A percentile compares a stretch with the other conserved stretches of the same genome.
Evolutionary conservation across 2,329 filamentous ascomycete species (phyloP).

Genomic region (Colletotrichum somersetense): DNA sequence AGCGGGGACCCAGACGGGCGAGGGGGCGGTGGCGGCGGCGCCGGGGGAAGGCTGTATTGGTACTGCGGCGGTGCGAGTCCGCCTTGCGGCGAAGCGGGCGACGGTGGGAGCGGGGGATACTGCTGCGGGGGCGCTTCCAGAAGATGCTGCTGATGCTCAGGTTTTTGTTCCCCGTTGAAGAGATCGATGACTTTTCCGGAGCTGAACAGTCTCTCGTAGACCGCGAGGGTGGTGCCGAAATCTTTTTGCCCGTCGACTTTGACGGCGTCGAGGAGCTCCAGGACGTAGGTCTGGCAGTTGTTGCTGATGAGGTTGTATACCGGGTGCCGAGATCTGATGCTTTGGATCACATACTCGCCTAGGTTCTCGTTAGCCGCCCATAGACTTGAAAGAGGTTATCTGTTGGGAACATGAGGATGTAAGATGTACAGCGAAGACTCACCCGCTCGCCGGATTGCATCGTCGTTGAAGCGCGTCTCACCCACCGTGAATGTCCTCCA

Average conservation of each 20-base stretch:
- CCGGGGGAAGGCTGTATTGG: conserved; percentile 4
- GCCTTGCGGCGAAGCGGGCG: conserved; percentile 44
- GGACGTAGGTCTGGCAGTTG: conserved; percentile 70
- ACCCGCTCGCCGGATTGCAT: conserved; percentile 63
- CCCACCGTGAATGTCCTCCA: conserved; percentile 66
- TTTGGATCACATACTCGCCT: conserved; percentile 66
- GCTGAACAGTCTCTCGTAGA: conserved; percentile 65
- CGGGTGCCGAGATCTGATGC: conserved; percentile 61
- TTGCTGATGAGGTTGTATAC: conserved; percentile 71
- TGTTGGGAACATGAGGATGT: background rate
- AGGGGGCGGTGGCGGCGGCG: conserved; percentile 9
- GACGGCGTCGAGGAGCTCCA: conserved; percentile 66
- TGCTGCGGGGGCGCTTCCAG: conserved; percentile 29
- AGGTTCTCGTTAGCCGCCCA: background rate
- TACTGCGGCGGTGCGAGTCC: conserved; percentile 1
- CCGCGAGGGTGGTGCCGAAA: conserved; percentile 66
- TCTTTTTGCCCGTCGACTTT: conserved; percentile 63
- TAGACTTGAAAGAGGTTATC: background rate
- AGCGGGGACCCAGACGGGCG: conserved; percentile 9
- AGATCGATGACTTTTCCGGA: conserved; percentile 64
- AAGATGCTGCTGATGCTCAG: conserved; percentile 40
- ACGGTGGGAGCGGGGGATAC: conserved; percentile 49
- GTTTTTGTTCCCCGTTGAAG: conserved; percentile 55
- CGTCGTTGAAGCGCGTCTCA: conserved; percentile 66
- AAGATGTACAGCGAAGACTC: conserved; percentile 43